Evolutionary conservation across 2,329 filamentous ascomycete genomes (phyloP).

Genomic region (Phialocephala subalpina): DNA sequence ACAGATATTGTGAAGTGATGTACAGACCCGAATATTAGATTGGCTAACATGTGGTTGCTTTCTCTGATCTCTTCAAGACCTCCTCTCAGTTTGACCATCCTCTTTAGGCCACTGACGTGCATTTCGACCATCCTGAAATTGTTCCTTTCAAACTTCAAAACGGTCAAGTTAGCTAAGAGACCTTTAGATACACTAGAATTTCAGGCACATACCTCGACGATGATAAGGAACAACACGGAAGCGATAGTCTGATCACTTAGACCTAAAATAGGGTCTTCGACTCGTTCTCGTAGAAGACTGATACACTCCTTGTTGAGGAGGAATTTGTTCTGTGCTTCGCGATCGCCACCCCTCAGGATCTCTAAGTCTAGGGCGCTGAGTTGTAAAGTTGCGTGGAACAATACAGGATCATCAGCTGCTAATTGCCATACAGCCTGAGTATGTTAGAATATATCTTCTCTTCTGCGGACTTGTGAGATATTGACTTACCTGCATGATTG

Average conservation of each 20-base stretch:
- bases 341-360: background rate
- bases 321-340: slow-evolving; percentile 9
- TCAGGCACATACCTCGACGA: slow-evolving; percentile 14
- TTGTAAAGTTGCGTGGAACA: slow-evolving; percentile 22
- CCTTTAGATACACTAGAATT: too few species aligned
- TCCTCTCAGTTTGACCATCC: slow-evolving; percentile 21
- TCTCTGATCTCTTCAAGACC: slow-evolving; percentile 21
- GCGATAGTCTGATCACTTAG: slow-evolving; percentile 20
- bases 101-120: slow-evolving; percentile 20
- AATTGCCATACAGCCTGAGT: slow-evolving; percentile 18
- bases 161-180: background rate
- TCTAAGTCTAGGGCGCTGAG: slow-evolving; percentile 23
- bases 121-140: slow-evolving; percentile 22
- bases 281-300: slow-evolving; percentile 15
- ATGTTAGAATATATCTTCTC: background rate
- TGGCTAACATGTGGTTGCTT: slow-evolving; percentile 18
- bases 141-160: slow-evolving; percentile 17
- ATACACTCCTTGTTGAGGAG: slow-evolving; percentile 23
- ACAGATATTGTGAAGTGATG: background rate
- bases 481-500: slow-evolving; percentile 12
- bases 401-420: slow-evolving; percentile 13
- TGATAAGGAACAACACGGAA: slow-evolving; percentile 14
- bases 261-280: slow-evolving; percentile 15
- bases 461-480: too few species aligned
- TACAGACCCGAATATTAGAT: slow-evolving; percentile 23